These are phyloP conservation scores for Torulaspora delbrueckii DNA, from an alignment of 805 yeast genomes.

Conservation along the genomic window DNA sequence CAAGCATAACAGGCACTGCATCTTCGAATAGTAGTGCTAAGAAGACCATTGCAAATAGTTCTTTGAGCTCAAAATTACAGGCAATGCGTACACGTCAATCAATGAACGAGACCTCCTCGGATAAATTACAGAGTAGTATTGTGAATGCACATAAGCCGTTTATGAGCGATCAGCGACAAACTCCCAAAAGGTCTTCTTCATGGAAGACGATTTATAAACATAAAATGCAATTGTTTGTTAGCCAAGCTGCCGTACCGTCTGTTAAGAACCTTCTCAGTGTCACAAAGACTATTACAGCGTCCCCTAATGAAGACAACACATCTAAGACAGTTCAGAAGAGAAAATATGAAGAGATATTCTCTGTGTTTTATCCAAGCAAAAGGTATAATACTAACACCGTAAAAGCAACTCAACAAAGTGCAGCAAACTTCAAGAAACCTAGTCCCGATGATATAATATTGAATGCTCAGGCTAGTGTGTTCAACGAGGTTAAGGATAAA, in stretches of 20 bases:
- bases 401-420: conserved; percentile 34
- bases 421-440: conserved; percentile 56
- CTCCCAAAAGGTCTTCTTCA: not conserved
- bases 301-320: conserved; percentile 2
- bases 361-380: conserved; percentile 33
- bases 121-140: not conserved
- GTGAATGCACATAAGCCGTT: not conserved
- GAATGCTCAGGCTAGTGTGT: conserved; percentile 51
- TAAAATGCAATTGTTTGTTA: not conserved
- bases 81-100: conserved; percentile 10
- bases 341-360: conserved; percentile 27
- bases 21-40: not conserved
- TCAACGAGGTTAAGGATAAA: conserved; percentile 33
- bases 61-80: conserved; percentile 13
- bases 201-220: conserved; percentile 4
- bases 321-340: conserved; percentile 16
- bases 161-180: not conserved
- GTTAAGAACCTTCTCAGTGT: not conserved
- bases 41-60: not conserved
- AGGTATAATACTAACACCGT: conserved; percentile 37
- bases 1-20: not conserved
- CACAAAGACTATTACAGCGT: conserved; percentile 4
- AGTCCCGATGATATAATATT: conserved; percentile 78
- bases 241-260: not conserved
- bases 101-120: not conserved